Base-by-base conservation (phyloP, 2,329 filamentous ascomycete genomes). In the Cladosporium halotolerans region DNA sequence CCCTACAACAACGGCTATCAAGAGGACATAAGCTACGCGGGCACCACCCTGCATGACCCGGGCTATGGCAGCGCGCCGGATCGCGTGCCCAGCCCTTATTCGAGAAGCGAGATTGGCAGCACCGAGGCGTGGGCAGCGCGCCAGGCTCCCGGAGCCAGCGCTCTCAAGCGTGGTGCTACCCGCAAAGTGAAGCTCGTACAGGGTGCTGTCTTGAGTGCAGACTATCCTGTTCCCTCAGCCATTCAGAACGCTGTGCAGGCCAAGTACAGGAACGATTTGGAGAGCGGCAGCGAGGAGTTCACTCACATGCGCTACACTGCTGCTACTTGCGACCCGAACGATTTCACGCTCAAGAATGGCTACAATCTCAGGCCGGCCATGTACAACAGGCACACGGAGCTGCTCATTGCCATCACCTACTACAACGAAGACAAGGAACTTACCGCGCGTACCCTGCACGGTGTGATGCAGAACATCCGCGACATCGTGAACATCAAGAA, bases 401-500 rank as follows among this genome's bases (percentile, higher is more conserved):
- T 99, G 63, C 81, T 97, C 59, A 96, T 99, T 72, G 93, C 93
- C 66, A 90, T 99, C 64, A 99, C 93, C 59, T 97, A 97, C 78
- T 99, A 97, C 79, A 97, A 97, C 76, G 93, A 97, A 79, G 93
- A 97, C 76, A 97, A 97, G 79, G 84, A 88, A 23, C 79, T 99
- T 60, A 88, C 93, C 36, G 80, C 92, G 47, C 85, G 93, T 74
- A 99, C 93, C 1, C 78, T 97, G 54, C 93, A 97, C 72, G 90
- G 92, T 78, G 91, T 96, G 52, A 97, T 99, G 93, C 91, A 96
- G 72, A 97, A 97, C 71, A 95, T 97, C 65, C 87, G 92, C 58
- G 93, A 99, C 66, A 97, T 99, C 68, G 92, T 97, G 66, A 97
- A 96, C 75, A 79, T 97, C 59, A 97, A 97, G 76, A 96, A 96